Percentiles rank a stretch among this genome's conserved stretches.
Evolutionary conservation across 257 asterid species (phyloP).

Genomic region (Mitragyna speciosa): DNA sequence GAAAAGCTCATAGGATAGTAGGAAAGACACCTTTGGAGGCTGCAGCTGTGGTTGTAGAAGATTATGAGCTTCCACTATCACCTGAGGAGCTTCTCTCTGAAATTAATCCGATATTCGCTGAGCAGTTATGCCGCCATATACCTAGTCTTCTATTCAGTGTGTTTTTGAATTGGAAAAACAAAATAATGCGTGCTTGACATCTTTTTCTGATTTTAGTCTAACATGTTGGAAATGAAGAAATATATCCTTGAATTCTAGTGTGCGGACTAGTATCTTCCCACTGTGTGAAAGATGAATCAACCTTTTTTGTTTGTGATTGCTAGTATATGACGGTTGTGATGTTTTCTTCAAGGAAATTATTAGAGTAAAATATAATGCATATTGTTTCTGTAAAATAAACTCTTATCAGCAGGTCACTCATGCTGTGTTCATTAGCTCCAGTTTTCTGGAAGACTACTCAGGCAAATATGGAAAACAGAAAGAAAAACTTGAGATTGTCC

Average conservation of each 20-base stretch:
- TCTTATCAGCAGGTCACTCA: background rate
- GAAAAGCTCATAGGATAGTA: constrained; percentile 42
- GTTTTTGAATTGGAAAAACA: background rate
- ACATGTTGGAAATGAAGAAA: background rate
- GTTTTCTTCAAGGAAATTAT: background rate
- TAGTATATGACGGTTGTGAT: background rate
- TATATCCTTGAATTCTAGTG: background rate
- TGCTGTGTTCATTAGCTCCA: background rate
- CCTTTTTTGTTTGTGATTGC: background rate
- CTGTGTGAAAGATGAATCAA: background rate
- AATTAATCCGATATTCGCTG: constrained; percentile 52
- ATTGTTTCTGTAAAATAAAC: background rate
- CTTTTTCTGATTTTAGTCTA: background rate
- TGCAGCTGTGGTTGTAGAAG: constrained; percentile 71
- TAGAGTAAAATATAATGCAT: background rate
- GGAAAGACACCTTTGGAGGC: constrained; percentile 84
- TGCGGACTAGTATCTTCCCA: background rate
- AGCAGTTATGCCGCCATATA: constrained; percentile 45
- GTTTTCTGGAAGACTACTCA: background rate
- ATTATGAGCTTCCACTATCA: constrained; percentile 63
- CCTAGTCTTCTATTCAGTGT: constrained; percentile 19
- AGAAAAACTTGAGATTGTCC: background rate
- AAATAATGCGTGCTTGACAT: background rate
- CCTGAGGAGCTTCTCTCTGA: constrained; percentile 63
- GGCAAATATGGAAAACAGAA: background rate